Evolutionary conservation across 805 yeast genomes (phyloP).

Genomic region (Saitoella complicata): DNA sequence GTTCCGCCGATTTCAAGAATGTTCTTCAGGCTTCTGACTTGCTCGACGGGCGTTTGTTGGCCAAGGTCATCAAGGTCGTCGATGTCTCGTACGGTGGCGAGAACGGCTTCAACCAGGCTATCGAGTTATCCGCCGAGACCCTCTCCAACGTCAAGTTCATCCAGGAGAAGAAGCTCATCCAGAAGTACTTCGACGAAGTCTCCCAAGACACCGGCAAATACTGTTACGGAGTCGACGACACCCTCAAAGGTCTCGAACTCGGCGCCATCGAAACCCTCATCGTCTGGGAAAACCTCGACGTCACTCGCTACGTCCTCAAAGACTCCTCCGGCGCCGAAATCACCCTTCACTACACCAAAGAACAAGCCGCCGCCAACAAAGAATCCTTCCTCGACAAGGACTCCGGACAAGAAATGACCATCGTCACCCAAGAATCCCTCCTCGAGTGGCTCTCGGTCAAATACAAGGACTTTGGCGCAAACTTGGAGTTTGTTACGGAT

Average conservation of each 20-base stretch:
- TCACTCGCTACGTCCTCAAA: constrained; percentile 66
- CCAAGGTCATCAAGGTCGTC: constrained; percentile 78
- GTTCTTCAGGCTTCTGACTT: constrained; percentile 85
- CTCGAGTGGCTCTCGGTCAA: constrained; percentile 98
- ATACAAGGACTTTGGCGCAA: constrained; percentile 87
- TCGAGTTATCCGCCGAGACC: constrained; percentile 93
- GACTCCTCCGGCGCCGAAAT: constrained; percentile 68
- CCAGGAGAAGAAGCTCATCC: constrained; percentile 92
- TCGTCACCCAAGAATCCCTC: constrained; percentile 56
- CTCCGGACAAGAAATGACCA: constrained; percentile 86
- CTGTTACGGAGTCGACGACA: constrained; percentile 96
- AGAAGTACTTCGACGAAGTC: constrained; percentile 87
- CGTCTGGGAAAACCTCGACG: constrained; percentile 83
- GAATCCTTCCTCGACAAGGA: constrained; percentile 61
- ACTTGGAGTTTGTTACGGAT: constrained; percentile 90
- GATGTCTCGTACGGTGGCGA: constrained; percentile 99
- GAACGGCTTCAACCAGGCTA: constrained; percentile 98
- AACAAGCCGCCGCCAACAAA: constrained; percentile 30
- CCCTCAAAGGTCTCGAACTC: constrained; percentile 85
- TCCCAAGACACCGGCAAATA: constrained; percentile 93
- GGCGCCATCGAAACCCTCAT: constrained; percentile 92
- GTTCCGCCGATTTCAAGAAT: constrained; percentile 97
- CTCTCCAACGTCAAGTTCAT: constrained; percentile 92
- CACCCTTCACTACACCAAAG: constrained; percentile 57
- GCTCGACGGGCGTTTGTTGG: constrained; percentile 77